These are phyloP conservation scores for Colletotrichum nymphaeae DNA, from an alignment of 2,329 filamentous ascomycete species.

Conservation along the genomic window DNA sequence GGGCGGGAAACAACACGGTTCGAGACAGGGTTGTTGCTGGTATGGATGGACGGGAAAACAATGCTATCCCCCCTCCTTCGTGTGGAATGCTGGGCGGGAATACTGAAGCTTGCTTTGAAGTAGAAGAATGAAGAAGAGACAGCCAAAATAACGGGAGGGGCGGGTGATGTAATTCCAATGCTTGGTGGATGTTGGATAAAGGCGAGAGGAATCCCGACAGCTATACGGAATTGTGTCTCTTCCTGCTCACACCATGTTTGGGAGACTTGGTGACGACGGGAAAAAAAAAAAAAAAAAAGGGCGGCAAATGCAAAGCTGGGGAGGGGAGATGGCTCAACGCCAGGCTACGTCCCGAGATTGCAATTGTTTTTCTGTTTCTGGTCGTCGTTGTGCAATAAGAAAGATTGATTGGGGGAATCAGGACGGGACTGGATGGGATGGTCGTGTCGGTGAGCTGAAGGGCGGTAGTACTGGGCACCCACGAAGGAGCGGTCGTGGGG, in stretches of 20 bases:
- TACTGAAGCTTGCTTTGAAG: neutral
- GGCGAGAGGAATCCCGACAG: conserved; percentile 15
- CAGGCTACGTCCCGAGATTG: conserved; percentile 21
- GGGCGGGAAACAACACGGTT: conserved; percentile 6
- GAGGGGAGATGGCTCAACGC: conserved; percentile 23
- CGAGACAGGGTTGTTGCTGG: conserved; percentile 32
- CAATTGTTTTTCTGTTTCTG: conserved; percentile 12
- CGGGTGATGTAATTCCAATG: conserved; percentile 10
- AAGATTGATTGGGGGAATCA: neutral
- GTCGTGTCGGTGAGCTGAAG: conserved; percentile 30
- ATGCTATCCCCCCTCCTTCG: neutral
- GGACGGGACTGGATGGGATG: conserved; percentile 14
- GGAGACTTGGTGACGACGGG: neutral
- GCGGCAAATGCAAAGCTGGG: conserved; percentile 3
- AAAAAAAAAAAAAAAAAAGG: neutral
- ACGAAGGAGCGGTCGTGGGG: conserved; percentile 16
- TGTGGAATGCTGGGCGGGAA: conserved; percentile 16
- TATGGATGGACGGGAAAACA: conserved; percentile 25
- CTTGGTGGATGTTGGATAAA: conserved; percentile 17
- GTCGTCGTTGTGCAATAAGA: conserved; percentile 7
- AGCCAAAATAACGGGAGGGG: neutral
- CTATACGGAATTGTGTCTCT: neutral
- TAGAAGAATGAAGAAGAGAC: neutral
- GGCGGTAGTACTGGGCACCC: conserved; percentile 14
- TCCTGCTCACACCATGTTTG: conserved; percentile 29